Conservation (phyloP, 129 eudicot genomes). For the Tagetes erecta region DNA sequence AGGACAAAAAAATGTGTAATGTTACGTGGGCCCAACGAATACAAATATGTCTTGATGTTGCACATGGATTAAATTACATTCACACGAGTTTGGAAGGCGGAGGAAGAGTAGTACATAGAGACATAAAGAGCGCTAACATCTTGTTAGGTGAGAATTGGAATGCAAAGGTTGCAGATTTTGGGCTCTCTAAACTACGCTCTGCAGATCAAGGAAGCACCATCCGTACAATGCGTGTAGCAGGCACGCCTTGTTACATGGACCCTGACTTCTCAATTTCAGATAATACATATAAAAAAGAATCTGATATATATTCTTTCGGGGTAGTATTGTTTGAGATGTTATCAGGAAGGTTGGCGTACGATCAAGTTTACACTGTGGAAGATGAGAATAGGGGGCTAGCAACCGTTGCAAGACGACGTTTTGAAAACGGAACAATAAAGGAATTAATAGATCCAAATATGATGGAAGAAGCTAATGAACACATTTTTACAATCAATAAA, state of each 20-base stretch:
- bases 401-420: constrained; percentile 3
- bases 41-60: constrained; percentile 15
- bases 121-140: too few relatives aligned
- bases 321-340: constrained; percentile 6
- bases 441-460: constrained; percentile 6
- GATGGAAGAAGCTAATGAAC: constrained; percentile 2
- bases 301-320: constrained; percentile 13
- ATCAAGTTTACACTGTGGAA: background rate
- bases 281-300: background rate
- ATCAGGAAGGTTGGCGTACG: constrained; percentile 11
- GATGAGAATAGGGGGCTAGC: constrained; percentile 7
- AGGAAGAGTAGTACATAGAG: background rate
- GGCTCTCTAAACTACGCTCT: constrained; percentile 15
- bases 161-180: constrained; percentile 20
- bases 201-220: background rate
- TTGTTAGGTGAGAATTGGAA: constrained; percentile 13
- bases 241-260: background rate
- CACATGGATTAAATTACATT: background rate
- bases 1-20: background rate
- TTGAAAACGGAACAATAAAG: background rate
- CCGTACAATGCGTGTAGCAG: background rate
- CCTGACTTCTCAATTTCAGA: background rate
- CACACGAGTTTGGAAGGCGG: background rate
- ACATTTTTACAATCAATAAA: background rate
- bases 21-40: background rate